Percentiles rank a stretch among this genome's conserved stretches.
phyloP scores from a whole-genome alignment of 352 stramenopile genomes.

The Globisporangium takayamanum region DNA sequence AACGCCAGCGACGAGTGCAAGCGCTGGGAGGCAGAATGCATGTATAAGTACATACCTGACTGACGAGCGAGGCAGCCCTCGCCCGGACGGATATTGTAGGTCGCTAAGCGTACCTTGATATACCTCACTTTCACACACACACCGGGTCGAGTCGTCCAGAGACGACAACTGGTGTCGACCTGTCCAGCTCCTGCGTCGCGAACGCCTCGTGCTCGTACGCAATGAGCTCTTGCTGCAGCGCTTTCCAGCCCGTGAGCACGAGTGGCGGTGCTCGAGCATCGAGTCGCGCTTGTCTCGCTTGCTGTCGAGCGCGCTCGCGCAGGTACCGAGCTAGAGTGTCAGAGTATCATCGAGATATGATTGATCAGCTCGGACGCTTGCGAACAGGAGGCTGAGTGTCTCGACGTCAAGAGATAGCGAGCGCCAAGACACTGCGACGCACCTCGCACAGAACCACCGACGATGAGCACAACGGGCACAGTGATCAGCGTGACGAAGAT shows the following conservation, averaged over 20 bases:
- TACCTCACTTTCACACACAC: too few species aligned
- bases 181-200: slow-evolving; percentile 1
- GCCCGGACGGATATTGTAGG: too few species aligned
- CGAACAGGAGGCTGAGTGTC: background rate
- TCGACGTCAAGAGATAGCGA: background rate
- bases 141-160: slow-evolving; percentile 2
- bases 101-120: too few species aligned
- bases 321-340: background rate
- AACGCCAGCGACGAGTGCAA: too few species aligned
- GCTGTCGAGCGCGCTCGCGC: background rate
- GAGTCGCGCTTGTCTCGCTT: slow-evolving; percentile 1
- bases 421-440: background rate
- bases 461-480: slow-evolving; percentile 9
- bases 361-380: background rate
- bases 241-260: slow-evolving; percentile 17
- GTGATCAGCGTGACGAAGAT: slow-evolving; percentile 8
- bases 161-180: background rate
- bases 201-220: slow-evolving; percentile 12
- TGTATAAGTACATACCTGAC: too few species aligned
- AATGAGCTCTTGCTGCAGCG: slow-evolving; percentile 19
- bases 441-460: slow-evolving; percentile 6
- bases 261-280: slow-evolving; percentile 11
- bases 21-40: too few species aligned
- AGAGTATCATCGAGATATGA: background rate
- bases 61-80: too few species aligned